Conservation (phyloP, 164 flowering plant species). For the Kingdonia uniflora region DNA sequence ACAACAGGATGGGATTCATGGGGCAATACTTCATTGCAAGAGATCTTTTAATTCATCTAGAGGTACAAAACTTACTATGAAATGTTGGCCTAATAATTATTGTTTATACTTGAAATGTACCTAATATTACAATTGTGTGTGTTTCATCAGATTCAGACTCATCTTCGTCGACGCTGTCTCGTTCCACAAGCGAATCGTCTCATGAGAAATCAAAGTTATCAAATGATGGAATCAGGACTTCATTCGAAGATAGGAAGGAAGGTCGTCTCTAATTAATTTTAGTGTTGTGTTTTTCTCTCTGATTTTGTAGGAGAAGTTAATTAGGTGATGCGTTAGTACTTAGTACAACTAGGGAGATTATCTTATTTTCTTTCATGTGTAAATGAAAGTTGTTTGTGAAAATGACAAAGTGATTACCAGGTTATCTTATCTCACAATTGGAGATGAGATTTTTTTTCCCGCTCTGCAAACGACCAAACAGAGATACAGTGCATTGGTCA, state of each 20-base stretch:
- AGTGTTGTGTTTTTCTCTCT: too few species aligned
- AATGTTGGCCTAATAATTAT: neutral
- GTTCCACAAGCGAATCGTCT: neutral
- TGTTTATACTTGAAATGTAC: neutral
- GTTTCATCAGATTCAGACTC: neutral
- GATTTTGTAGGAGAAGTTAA: too few species aligned
- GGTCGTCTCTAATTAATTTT: too few species aligned
- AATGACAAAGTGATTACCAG: too few species aligned
- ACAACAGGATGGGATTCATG: conserved; percentile 82
- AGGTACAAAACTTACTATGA: conserved; percentile 22
- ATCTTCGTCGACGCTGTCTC: neutral
- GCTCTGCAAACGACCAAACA: too few species aligned
- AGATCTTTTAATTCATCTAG: conserved; percentile 58
- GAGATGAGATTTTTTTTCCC: too few species aligned
- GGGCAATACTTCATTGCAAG: conserved; percentile 92
- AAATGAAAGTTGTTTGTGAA: too few species aligned
- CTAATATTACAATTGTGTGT: neutral
- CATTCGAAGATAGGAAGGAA: neutral
- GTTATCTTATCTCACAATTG: too few species aligned
- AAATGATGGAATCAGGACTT: neutral
- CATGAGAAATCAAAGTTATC: conserved; percentile 1
- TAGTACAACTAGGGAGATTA: too few species aligned
- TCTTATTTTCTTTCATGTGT: too few species aligned
- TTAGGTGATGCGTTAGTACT: too few species aligned
- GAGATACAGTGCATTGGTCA: too few species aligned